Percentiles rank a stretch among this genome's conserved stretches.
These are phyloP conservation scores for Calonectria pteridis DNA, from an alignment of 2,329 filamentous ascomycete genomes.

Conservation along the genomic window DNA sequence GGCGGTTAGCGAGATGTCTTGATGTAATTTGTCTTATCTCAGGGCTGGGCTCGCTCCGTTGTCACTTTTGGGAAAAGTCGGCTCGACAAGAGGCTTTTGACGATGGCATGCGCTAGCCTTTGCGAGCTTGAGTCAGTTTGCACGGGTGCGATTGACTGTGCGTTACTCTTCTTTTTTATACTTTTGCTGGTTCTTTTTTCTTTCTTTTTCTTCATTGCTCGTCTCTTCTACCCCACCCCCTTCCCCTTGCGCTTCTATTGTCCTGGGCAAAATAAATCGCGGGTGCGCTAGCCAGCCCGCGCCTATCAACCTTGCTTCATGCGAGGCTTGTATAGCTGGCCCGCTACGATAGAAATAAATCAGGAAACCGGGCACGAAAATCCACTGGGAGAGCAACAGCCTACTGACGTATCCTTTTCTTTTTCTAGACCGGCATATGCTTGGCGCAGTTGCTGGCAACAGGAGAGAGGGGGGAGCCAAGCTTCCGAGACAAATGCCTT, in stretches of 20 bases:
- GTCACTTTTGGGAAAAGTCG: not conserved
- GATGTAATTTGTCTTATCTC: constrained; percentile 1
- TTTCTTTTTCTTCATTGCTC: not conserved
- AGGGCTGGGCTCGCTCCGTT: not conserved
- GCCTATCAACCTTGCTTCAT: not conserved
- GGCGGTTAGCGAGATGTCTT: not conserved
- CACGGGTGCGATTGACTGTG: not conserved
- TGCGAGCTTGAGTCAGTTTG: not conserved
- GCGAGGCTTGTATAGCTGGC: not conserved
- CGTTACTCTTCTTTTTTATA: not conserved
- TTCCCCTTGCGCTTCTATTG: not conserved
- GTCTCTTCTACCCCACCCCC: not conserved
- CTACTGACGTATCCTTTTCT: not conserved
- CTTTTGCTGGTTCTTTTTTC: not conserved
- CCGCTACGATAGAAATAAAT: not conserved
- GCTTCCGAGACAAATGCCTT: not conserved
- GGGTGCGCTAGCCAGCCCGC: not conserved
- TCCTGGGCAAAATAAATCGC: not conserved
- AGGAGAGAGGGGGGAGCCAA: not conserved
- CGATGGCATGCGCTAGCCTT: not conserved
- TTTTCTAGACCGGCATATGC: not conserved
- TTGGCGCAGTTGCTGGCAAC: not conserved
- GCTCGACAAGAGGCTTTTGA: not conserved
- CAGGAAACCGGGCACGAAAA: not conserved
- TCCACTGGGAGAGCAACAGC: not conserved